Conservation (phyloP, 2,329 filamentous ascomycete genomes). For the Diplodia corticola region DNA sequence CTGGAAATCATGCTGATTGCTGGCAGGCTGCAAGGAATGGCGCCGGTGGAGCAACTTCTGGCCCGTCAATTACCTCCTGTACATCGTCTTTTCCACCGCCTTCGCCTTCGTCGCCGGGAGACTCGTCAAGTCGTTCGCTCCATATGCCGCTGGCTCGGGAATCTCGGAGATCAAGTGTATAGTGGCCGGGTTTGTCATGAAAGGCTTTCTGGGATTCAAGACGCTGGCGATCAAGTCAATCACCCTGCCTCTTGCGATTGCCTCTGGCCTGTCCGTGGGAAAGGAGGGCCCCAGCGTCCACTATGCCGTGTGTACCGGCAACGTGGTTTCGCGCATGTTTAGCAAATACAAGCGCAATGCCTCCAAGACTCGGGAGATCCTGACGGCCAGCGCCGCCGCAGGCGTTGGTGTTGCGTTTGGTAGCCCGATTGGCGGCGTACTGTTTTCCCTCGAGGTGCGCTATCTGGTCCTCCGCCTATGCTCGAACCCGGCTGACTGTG, state of each 20-base stretch:
- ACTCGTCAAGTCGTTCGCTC: conserved; percentile 87
- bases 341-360: conserved; percentile 89
- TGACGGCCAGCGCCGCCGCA: conserved; percentile 91
- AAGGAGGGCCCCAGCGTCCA: conserved; percentile 99
- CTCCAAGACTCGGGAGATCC: conserved; percentile 89
- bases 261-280: conserved; percentile 88
- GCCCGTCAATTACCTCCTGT: conserved; percentile 81
- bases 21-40: conserved; percentile 79
- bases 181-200: conserved; percentile 98
- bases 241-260: conserved; percentile 86
- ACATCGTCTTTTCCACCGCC: conserved; percentile 78
- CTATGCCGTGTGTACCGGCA: conserved; percentile 95
- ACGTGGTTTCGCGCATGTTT: conserved; percentile 91
- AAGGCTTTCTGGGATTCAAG: conserved; percentile 90
- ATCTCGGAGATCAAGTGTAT: conserved; percentile 99
- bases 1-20: background rate
- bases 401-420: conserved; percentile 97
- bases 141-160: conserved; percentile 92
- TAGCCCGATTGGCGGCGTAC: conserved; percentile 91
- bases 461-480: background rate
- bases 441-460: conserved; percentile 81
- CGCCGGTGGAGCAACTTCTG: conserved; percentile 79
- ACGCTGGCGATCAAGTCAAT: conserved; percentile 94
- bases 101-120: conserved; percentile 82
- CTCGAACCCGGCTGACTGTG: conserved; percentile 23